These are phyloP conservation scores for Ophiostoma pallidulum DNA, from an alignment of 2,329 filamentous ascomycete genomes.

Conservation along the genomic window DNA sequence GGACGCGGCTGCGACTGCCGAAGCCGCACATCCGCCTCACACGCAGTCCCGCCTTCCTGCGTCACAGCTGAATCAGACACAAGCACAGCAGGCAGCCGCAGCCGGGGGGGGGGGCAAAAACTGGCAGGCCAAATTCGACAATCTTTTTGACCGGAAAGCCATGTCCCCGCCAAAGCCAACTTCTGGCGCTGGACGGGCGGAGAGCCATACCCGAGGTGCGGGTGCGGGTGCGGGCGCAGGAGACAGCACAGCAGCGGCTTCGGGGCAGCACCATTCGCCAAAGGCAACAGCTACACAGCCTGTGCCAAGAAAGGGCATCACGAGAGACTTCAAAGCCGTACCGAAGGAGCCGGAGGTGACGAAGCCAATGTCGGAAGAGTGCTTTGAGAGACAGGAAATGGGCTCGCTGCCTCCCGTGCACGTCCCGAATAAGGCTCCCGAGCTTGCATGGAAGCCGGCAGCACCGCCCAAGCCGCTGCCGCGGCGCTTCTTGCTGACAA, in stretches of 20 bases:
- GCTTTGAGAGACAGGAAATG: constrained; percentile 74
- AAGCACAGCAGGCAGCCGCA: constrained; percentile 6
- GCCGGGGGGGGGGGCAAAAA: constrained; percentile 8
- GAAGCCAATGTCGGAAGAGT: constrained; percentile 66
- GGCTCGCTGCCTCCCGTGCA: constrained; percentile 64
- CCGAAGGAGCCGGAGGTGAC: constrained; percentile 40
- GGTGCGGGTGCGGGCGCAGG: no score
- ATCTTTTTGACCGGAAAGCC: constrained; percentile 61
- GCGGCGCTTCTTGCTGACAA: constrained; percentile 37
- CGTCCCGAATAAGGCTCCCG: constrained; percentile 54
- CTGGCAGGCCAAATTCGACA: constrained; percentile 81
- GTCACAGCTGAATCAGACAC: constrained; percentile 1
- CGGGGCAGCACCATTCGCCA: neutral
- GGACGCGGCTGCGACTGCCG: constrained; percentile 42
- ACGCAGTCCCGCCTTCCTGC: neutral
- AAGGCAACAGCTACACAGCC: neutral
- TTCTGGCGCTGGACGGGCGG: constrained; percentile 23
- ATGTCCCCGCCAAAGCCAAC: constrained; percentile 45
- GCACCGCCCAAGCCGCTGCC: constrained; percentile 46
- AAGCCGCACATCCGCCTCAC: constrained; percentile 49
- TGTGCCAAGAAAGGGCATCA: neutral
- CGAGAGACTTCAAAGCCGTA: constrained; percentile 32
- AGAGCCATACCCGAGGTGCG: neutral
- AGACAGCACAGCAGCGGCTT: neutral
- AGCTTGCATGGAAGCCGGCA: constrained; percentile 54